Conservation (phyloP, 2,329 filamentous ascomycete genomes). For the Fusarium gaditjirri region DNA sequence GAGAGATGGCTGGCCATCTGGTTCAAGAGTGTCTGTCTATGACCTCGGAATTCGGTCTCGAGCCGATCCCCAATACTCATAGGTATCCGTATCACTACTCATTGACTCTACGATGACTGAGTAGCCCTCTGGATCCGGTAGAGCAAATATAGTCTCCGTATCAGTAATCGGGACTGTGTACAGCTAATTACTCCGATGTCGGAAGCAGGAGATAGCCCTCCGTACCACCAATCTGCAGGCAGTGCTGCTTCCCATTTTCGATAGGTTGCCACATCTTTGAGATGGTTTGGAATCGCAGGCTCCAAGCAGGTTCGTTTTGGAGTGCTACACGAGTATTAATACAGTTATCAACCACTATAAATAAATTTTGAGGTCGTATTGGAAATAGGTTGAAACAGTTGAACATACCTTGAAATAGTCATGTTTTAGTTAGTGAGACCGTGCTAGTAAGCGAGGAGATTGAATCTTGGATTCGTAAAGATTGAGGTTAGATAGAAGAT, state of each 20-base stretch:
- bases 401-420: not conserved
- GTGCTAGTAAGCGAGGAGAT: not conserved
- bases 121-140: not conserved
- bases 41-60: not conserved
- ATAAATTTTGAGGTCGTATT: not conserved
- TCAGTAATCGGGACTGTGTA: not conserved
- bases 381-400: not conserved
- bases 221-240: not conserved
- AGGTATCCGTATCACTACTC: not conserved
- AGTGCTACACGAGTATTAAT: not conserved
- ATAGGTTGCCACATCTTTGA: not conserved
- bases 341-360: rapidly evolving
- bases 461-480: not conserved
- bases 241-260: not conserved
- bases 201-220: not conserved
- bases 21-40: not conserved
- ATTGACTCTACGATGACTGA: not conserved
- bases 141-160: not conserved
- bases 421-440: not conserved
- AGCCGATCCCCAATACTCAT: not conserved
- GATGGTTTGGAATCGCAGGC: not conserved
- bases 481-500: rapidly evolving
- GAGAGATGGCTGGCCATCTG: not conserved
- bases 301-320: rapidly evolving
- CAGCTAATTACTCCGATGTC: not conserved